These are phyloP conservation scores for Populus tomentosa DNA, from an alignment of 441 rosid genomes.

Conservation along the genomic window DNA sequence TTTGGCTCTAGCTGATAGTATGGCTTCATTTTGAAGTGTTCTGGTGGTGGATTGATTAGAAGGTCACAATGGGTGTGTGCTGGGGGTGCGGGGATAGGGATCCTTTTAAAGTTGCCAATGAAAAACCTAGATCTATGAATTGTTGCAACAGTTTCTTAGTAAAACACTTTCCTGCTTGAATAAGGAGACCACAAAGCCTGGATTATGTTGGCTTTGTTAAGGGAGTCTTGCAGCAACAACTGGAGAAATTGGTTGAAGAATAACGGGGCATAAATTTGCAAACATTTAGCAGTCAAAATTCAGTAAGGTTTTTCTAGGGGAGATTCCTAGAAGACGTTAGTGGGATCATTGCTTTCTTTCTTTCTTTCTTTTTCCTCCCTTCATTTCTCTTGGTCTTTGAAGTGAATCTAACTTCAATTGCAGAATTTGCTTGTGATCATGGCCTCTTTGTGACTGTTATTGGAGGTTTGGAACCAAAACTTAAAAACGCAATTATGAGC, in stretches of 20 bases:
- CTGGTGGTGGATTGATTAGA: background rate
- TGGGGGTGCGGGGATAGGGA: too few relatives aligned
- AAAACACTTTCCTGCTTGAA: background rate
- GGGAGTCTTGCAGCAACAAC: background rate
- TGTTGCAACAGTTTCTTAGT: background rate
- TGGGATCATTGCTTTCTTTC: background rate
- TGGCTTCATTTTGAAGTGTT: background rate
- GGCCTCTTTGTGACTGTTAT: background rate
- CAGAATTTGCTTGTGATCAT: background rate
- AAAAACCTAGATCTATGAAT: background rate
- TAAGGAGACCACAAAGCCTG: background rate
- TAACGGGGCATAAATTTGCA: background rate
- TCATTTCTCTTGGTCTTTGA: background rate
- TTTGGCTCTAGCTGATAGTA: background rate
- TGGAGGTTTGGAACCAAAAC: background rate
- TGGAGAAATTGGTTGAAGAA: background rate
- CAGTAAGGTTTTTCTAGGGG: background rate
- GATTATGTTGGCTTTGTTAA: background rate
- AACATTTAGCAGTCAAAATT: background rate
- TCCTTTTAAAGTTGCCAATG: background rate
- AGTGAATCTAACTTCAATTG: background rate
- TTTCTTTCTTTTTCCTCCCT: background rate
- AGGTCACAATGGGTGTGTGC: too few relatives aligned
- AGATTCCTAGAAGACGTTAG: background rate
- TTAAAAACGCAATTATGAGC: background rate